A percentile compares a stretch with the other conserved stretches of the same genome.
Conservation (phyloP, 1,139 yeast genomes). For the Saccharomyces pastorianus region DNA sequence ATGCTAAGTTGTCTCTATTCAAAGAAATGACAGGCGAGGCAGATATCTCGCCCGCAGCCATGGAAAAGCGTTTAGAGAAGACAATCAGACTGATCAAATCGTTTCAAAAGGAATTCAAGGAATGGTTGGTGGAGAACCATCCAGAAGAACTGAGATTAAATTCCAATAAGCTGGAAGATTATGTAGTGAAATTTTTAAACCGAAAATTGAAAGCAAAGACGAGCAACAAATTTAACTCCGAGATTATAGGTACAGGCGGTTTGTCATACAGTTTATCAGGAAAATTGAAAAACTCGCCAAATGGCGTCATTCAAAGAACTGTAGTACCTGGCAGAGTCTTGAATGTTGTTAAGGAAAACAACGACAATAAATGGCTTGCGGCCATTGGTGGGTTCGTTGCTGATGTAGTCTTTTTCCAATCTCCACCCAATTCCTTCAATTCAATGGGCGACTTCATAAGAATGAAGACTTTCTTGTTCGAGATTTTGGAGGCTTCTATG, state of each 20-base stretch:
- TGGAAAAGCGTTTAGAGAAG: slow-evolving; percentile 13
- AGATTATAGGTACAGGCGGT: slow-evolving; percentile 63
- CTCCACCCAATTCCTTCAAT: slow-evolving; percentile 4
- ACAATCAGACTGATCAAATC: slow-evolving; percentile 12
- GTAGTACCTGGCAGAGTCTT: slow-evolving; percentile 68
- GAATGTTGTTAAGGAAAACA: slow-evolving; percentile 35
- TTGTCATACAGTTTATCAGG: slow-evolving; percentile 66
- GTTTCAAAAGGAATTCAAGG: slow-evolving; percentile 32
- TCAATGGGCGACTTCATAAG: slow-evolving; percentile 27
- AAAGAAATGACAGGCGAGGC: not conserved
- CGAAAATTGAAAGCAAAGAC: slow-evolving; percentile 13
- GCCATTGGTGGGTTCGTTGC: slow-evolving; percentile 74
- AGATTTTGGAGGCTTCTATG: slow-evolving; percentile 22
- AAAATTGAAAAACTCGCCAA: slow-evolving; percentile 62
- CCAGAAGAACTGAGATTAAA: slow-evolving; percentile 32
- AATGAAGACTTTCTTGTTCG: slow-evolving; percentile 25
- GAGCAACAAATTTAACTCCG: slow-evolving; percentile 11
- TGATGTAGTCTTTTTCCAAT: slow-evolving; percentile 25
- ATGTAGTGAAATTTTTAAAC: slow-evolving; percentile 35
- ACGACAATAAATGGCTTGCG: slow-evolving; percentile 37
- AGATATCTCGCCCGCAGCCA: slow-evolving; percentile 6
- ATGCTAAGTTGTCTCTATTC: slow-evolving; percentile 7
- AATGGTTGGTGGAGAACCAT: slow-evolving; percentile 35
- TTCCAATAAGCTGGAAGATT: slow-evolving; percentile 31
- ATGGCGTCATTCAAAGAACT: slow-evolving; percentile 54